Percentiles rank a stretch among this genome's conserved stretches.
phyloP scores from a whole-genome alignment of 352 stramenopile genomes.

The Phytophthora rubi region DNA sequence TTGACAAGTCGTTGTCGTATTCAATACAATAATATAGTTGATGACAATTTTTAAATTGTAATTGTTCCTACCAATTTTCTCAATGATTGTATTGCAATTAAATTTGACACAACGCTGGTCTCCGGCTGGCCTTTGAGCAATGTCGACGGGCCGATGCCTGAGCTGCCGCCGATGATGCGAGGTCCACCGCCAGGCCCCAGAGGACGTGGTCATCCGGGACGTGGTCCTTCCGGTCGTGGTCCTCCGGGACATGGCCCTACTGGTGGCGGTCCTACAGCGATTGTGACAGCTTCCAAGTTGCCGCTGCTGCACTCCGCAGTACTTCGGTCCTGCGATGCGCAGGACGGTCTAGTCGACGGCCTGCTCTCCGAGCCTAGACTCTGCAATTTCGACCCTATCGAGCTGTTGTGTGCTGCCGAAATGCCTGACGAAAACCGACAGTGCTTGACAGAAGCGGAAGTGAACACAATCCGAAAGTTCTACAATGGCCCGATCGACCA shows the following conservation, averaged over 20 bases:
- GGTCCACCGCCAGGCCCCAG: constrained; percentile 19
- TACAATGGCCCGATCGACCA: constrained; percentile 44
- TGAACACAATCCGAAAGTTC: constrained; percentile 41
- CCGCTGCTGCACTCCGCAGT: constrained; percentile 42
- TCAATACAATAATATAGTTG: too few relatives aligned
- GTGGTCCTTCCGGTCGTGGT: constrained; percentile 2
- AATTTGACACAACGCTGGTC: too few relatives aligned
- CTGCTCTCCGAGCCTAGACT: constrained; percentile 42
- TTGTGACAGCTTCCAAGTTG: constrained; percentile 31
- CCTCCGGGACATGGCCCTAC: constrained; percentile 6
- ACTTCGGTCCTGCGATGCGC: constrained; percentile 32
- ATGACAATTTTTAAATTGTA: too few relatives aligned
- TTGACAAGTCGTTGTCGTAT: too few relatives aligned
- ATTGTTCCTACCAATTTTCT: too few relatives aligned
- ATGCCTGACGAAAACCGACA: constrained; percentile 2
- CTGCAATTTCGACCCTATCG: constrained; percentile 31
- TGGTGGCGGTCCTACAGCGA: constrained; percentile 9
- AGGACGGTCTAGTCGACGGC: constrained; percentile 40
- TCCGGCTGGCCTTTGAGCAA: constrained; percentile 43
- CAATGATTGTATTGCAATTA: too few relatives aligned
- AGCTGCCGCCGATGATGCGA: constrained; percentile 25
- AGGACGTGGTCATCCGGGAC: not conserved
- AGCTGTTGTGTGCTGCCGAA: constrained; percentile 25
- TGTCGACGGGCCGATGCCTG: constrained; percentile 28
- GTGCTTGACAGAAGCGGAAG: constrained; percentile 40